Percentiles rank a stretch among this genome's conserved stretches.
Evolutionary conservation across 768 basidiomycete species (phyloP).

Genomic region (Porphyrellus cyaneotinctus): DNA sequence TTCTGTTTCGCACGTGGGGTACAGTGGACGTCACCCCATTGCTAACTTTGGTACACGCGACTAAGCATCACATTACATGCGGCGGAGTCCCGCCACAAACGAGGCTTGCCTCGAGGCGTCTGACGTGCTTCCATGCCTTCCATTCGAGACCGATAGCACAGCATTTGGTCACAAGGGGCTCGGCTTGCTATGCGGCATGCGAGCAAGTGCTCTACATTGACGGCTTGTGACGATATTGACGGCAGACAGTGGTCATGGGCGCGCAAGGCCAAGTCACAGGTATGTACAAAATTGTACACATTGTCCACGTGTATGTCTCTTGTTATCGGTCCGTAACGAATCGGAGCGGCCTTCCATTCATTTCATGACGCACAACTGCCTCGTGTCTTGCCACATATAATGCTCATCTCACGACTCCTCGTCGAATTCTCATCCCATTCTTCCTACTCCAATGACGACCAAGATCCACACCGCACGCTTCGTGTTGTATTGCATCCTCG

Average conservation of each 20-base stretch:
- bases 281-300: slow-evolving; percentile 2
- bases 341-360: slow-evolving; percentile 26
- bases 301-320: slow-evolving; percentile 9
- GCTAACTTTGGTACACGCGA: slow-evolving; percentile 11
- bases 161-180: not conserved
- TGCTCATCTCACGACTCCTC: slow-evolving; percentile 14
- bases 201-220: not conserved
- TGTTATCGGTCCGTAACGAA: slow-evolving; percentile 7
- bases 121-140: slow-evolving; percentile 21
- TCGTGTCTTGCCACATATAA: slow-evolving; percentile 31
- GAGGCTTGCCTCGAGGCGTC: slow-evolving; percentile 29
- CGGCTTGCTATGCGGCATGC: not conserved
- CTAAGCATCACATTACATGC: slow-evolving; percentile 1
- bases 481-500: slow-evolving; percentile 41
- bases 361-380: slow-evolving; percentile 23
- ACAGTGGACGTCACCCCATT: slow-evolving; percentile 2
- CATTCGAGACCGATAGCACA: slow-evolving; percentile 11
- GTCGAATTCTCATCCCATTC: slow-evolving; percentile 6
- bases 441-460: slow-evolving; percentile 7
- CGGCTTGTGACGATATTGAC: not conserved
- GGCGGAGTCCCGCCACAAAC: slow-evolving; percentile 10
- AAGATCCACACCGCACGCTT: slow-evolving; percentile 38
- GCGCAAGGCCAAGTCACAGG: not conserved
- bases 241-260: not conserved
- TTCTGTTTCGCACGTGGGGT: not conserved